Conservation (phyloP, 768 basidiomycete species). For the Boletellus sp. region DNA sequence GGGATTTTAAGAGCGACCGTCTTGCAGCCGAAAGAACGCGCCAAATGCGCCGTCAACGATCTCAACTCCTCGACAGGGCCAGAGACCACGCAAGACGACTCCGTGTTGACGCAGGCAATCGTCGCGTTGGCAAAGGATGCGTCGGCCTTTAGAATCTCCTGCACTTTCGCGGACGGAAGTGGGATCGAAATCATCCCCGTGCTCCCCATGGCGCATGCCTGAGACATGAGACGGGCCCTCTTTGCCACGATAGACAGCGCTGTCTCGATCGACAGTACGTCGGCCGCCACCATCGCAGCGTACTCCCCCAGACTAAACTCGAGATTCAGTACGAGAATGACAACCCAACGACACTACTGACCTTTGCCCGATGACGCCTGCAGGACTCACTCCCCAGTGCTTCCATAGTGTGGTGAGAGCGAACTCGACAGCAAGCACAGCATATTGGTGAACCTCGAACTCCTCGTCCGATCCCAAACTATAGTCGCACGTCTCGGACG, state of each 20-base stretch:
- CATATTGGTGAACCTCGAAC: slow-evolving; percentile 47
- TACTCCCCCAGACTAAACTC: slow-evolving; percentile 67
- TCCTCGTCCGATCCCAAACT: slow-evolving; percentile 32
- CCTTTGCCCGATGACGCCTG: slow-evolving; percentile 73
- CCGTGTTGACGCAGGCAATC: slow-evolving; percentile 63
- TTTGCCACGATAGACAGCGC: slow-evolving; percentile 56
- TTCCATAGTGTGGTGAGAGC: slow-evolving; percentile 62
- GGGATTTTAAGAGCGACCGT: slow-evolving; percentile 47
- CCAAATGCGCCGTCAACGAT: slow-evolving; percentile 40
- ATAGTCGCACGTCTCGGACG: slow-evolving; percentile 20
- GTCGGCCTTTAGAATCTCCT: slow-evolving; percentile 34
- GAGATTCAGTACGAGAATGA: not conserved
- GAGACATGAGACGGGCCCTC: slow-evolving; percentile 54
- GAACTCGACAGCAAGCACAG: slow-evolving; percentile 61
- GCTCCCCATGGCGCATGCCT: slow-evolving; percentile 39
- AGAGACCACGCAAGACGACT: slow-evolving; percentile 54
- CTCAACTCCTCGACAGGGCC: slow-evolving; percentile 47
- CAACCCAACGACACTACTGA: slow-evolving; percentile 26
- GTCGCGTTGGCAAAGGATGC: slow-evolving; percentile 36
- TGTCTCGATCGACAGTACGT: slow-evolving; percentile 51
- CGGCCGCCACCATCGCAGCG: slow-evolving; percentile 62
- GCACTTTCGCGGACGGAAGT: slow-evolving; percentile 33
- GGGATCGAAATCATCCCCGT: slow-evolving; percentile 65
- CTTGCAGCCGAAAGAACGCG: slow-evolving; percentile 35
- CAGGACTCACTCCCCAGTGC: slow-evolving; percentile 61